These are phyloP conservation scores for Naematelia encephala DNA, from an alignment of 768 basidiomycete species.

Conservation along the genomic window DNA sequence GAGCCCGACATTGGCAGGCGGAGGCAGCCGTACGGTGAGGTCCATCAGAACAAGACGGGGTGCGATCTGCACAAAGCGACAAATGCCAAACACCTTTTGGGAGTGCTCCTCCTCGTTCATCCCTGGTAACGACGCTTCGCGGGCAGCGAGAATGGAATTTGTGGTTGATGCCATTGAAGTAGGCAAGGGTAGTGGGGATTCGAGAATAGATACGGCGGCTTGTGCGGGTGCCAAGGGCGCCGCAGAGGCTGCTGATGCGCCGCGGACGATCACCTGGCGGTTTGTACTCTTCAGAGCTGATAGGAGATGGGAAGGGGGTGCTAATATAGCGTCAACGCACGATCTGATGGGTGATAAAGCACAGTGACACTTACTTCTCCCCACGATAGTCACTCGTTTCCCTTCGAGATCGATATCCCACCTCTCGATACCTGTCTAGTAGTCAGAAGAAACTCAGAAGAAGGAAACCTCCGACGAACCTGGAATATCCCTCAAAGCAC, in stretches of 20 bases:
- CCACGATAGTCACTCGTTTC: constrained; percentile 48
- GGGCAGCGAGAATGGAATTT: constrained; percentile 23
- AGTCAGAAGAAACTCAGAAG: background rate
- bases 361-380: constrained; percentile 36
- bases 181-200: constrained; percentile 46
- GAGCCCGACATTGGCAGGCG: constrained; percentile 26
- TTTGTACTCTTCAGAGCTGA: constrained; percentile 41
- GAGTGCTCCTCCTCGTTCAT: constrained; percentile 39
- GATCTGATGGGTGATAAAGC: background rate
- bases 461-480: constrained; percentile 9
- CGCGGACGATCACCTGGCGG: constrained; percentile 47
- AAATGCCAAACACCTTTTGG: constrained; percentile 50
- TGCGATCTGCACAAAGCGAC: constrained; percentile 48
- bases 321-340: constrained; percentile 18
- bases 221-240: constrained; percentile 14
- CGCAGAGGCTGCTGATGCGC: constrained; percentile 27
- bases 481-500: constrained; percentile 31
- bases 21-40: constrained; percentile 47
- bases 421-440: constrained; percentile 38
- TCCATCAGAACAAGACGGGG: constrained; percentile 46
- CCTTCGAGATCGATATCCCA: constrained; percentile 47
- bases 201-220: constrained; percentile 49
- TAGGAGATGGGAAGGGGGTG: constrained; percentile 41
- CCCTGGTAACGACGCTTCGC: constrained; percentile 22
- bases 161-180: constrained; percentile 25